Percentiles rank a stretch among this genome's conserved stretches.
These are phyloP conservation scores for Pyrus communis DNA, from an alignment of 306 rosid genomes.

Conservation along the genomic window DNA sequence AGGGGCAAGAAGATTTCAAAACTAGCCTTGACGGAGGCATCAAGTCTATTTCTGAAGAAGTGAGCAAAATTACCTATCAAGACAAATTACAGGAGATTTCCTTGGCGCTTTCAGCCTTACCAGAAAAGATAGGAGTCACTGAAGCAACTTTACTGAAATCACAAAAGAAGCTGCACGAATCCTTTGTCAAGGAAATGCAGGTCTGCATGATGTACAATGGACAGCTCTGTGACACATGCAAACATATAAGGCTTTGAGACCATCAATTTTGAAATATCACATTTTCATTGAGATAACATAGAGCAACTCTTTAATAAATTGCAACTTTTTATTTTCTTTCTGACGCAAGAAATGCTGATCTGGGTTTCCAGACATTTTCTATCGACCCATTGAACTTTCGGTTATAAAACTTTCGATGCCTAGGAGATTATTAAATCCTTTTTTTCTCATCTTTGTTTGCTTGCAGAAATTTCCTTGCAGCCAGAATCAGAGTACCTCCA, in stretches of 20 bases:
- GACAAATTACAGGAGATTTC: constrained; percentile 62
- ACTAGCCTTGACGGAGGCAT: constrained; percentile 58
- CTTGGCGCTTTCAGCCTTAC: constrained; percentile 54
- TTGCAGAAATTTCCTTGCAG: constrained; percentile 51
- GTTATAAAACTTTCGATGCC: not conserved
- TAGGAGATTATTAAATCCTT: constrained; percentile 15
- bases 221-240: constrained; percentile 15
- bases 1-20: constrained; percentile 72
- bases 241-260: not conserved
- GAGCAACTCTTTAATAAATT: not conserved
- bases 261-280: not conserved
- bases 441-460: constrained; percentile 2
- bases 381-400: not conserved
- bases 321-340: not conserved
- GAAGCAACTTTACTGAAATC: constrained; percentile 50
- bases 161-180: constrained; percentile 39
- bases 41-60: constrained; percentile 54
- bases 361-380: not conserved
- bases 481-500: constrained; percentile 28
- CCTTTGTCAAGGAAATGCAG: constrained; percentile 62
- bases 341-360: not conserved
- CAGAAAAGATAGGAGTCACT: constrained; percentile 49
- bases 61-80: constrained; percentile 33
- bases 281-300: not conserved
- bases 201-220: constrained; percentile 28